Evolutionary conservation across 1,284 basidiomycete species (phyloP).

Genomic region (Irpex sp.): DNA sequence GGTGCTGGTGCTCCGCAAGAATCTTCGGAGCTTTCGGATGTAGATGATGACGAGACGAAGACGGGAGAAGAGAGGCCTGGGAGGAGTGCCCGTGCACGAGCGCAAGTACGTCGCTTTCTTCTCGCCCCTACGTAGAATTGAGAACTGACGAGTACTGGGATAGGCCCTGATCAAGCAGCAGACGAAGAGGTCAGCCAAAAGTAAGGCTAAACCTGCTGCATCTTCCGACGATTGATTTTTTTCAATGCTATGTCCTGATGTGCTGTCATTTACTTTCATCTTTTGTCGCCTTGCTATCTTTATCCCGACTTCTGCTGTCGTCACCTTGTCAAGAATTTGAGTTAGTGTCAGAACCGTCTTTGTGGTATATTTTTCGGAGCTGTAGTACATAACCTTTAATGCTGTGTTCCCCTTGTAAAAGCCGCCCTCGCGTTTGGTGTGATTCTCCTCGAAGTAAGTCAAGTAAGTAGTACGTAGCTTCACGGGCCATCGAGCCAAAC

Average conservation of each 20-base stretch:
- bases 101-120: constrained; percentile 32
- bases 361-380: no score
- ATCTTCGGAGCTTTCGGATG: constrained; percentile 16
- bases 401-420: no score
- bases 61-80: constrained; percentile 27
- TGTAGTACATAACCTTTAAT: no score
- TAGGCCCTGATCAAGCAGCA: constrained; percentile 27
- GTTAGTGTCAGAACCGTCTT: no score
- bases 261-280: constrained; percentile 1
- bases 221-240: constrained; percentile 4
- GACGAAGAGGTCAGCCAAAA: constrained; percentile 17
- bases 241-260: neutral
- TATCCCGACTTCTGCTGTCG: constrained; percentile 3
- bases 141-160: neutral
- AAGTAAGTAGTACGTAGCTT: no score
- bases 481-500: no score
- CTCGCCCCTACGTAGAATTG: neutral
- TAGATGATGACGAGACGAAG: constrained; percentile 28
- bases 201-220: constrained; percentile 5
- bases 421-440: no score
- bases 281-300: constrained; percentile 9
- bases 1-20: constrained; percentile 23
- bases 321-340: neutral
- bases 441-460: no score
- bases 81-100: constrained; percentile 40